These are phyloP conservation scores for Chaetomium fimeti DNA, from an alignment of 495 filamentous ascomycete species.

Conservation along the genomic window DNA sequence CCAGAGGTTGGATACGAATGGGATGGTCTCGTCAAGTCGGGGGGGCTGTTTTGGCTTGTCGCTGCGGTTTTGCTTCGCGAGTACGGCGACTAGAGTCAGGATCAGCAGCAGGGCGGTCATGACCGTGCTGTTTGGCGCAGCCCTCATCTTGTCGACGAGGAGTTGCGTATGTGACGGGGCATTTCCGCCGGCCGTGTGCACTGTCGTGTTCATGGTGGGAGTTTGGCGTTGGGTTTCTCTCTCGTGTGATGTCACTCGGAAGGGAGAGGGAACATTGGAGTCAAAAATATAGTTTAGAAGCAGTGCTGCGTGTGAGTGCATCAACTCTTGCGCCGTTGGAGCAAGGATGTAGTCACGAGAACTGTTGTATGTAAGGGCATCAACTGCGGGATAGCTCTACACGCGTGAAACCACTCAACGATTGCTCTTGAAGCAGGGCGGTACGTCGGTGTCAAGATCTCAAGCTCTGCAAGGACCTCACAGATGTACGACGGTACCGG, in stretches of 20 bases:
- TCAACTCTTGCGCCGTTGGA: too few species aligned
- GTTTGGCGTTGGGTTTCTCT: not conserved
- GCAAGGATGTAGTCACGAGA: too few species aligned
- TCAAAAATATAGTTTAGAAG: too few species aligned
- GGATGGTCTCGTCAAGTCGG: not conserved
- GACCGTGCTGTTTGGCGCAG: not conserved
- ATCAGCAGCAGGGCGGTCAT: not conserved
- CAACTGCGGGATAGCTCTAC: too few species aligned
- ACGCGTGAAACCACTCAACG: too few species aligned
- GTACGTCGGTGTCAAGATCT: too few species aligned
- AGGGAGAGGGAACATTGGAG: too few species aligned
- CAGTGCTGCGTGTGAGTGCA: too few species aligned
- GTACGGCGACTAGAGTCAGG: not conserved
- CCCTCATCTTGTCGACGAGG: not conserved
- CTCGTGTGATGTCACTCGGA: not conserved
- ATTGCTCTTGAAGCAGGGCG: too few species aligned
- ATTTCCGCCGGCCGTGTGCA: not conserved
- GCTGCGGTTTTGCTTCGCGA: not conserved
- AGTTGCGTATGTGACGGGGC: not conserved
- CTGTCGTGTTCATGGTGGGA: not conserved
- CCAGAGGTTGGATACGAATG: not conserved
- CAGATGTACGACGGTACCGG: too few species aligned
- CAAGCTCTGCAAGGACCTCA: too few species aligned
- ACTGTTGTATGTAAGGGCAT: too few species aligned
- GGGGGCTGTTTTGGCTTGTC: not conserved